Evolutionary conservation across 225 moss, liverwort and hornwort species (phyloP), one percentile per base, ranked within the genome.

Genomic region (Rhytidiadelphus loreus): DNA sequence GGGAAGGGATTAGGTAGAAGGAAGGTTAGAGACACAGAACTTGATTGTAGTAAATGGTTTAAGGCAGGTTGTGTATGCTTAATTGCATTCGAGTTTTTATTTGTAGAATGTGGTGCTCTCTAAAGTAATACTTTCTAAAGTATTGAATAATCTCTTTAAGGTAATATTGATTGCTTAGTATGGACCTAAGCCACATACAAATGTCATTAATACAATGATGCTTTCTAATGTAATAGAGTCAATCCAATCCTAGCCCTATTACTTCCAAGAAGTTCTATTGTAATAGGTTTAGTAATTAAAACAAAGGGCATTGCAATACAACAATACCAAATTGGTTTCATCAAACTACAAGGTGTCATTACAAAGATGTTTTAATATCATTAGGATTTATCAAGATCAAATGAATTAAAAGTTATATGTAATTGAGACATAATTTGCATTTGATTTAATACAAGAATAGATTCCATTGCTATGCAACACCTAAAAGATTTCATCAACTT

Each of bases 21-120:
- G 44, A 17, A 44, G 9, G 6, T 44, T 72, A 10, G 1, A 72
- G 5, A 43, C 2, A 0, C 1, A 3, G 5, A 21, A 0, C 6
- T 24, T 71, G 20, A 26, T 71, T 43, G 3, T 43, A 5, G 4
- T 26, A 3, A 25, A 1, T 14, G 10, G 44, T 18, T 30, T 11
- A 17, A 72, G 3, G 1, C 19, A 6, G 19, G 11, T 20, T 0
- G 4, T 20, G 4, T 48, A 48, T 33, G 5, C 21, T 33, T 29
- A 3, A 12, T 50, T 75, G 12, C 8, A 32, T 50, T 75, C 1
- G 1, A 33, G 1, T 20, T 48, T 75, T 50, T 1, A 0, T 75
- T 75, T 50, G 20, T 12, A 20, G 50, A 75, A 0, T 19, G 9
- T 43, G 8, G 5, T 2, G n/a, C n/a, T n/a, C n/a, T n/a, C n/a